A percentile compares a stretch with the other conserved stretches of the same genome.
Conservation (phyloP, 331 rosid species). For the Ulmus americana region DNA sequence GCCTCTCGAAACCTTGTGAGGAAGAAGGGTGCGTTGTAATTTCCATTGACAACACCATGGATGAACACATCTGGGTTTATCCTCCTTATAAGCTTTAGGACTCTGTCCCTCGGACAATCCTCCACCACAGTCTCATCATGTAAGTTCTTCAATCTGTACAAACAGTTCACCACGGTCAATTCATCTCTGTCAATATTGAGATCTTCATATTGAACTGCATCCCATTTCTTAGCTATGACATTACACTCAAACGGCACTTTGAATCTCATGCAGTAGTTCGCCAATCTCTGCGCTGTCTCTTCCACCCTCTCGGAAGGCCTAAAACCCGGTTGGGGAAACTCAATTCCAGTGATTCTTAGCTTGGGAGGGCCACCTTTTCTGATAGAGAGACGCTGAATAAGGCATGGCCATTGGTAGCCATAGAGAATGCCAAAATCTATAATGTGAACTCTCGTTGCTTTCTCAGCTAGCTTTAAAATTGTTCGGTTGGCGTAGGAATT, state of each 20-base stretch:
- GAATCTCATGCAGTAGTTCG: conserved; percentile 54
- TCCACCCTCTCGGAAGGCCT: conserved; percentile 65
- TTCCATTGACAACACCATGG: conserved; percentile 69
- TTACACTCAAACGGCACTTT: conserved; percentile 61
- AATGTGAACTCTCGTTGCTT: conserved; percentile 51
- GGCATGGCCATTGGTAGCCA: conserved; percentile 91
- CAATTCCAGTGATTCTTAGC: conserved; percentile 71
- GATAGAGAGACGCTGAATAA: conserved; percentile 46
- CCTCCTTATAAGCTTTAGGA: conserved; percentile 51
- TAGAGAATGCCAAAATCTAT: conserved; percentile 80
- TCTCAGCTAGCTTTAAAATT: conserved; percentile 33
- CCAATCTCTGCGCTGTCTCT: conserved; percentile 58
- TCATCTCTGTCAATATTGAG: conserved; percentile 53
- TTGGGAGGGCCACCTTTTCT: conserved; percentile 58
- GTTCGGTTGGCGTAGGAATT: conserved; percentile 37
- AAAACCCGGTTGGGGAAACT: conserved; percentile 74
- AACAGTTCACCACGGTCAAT: conserved; percentile 60
- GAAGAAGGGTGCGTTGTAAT: conserved; percentile 73
- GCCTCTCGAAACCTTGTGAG: conserved; percentile 63
- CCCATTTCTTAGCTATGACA: conserved; percentile 72
- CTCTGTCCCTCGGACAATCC: conserved; percentile 58
- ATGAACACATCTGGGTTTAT: conserved; percentile 63
- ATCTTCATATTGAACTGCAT: conserved; percentile 48
- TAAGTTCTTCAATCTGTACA: conserved; percentile 56
- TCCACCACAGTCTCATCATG: conserved; percentile 57